phyloP scores from a whole-genome alignment of 805 yeast species.

The Yamadazyma sp. region DNA sequence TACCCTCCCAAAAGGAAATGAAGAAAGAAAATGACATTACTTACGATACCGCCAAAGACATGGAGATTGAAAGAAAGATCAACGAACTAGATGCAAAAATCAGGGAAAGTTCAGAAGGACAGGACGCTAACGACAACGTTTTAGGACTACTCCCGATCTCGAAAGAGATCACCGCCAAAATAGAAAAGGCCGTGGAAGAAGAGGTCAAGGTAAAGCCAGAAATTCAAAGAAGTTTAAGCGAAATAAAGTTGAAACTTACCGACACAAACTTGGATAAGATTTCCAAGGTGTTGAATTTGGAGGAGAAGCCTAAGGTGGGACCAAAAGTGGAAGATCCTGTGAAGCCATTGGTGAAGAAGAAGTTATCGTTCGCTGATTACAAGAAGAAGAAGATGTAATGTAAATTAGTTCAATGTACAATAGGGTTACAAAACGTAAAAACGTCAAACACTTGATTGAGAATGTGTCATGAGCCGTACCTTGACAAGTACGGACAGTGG shows the following conservation, averaged over 20 bases:
- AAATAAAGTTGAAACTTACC: constrained; percentile 12
- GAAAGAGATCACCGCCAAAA: constrained; percentile 8
- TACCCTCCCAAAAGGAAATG: neutral
- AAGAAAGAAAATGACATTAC: neutral
- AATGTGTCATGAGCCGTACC: no score
- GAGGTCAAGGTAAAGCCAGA: constrained; percentile 15
- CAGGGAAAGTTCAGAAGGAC: neutral
- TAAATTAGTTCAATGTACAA: constrained; percentile 1
- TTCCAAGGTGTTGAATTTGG: constrained; percentile 5
- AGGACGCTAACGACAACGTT: neutral
- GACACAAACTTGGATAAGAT: constrained; percentile 11
- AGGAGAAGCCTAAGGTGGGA: constrained; percentile 8
- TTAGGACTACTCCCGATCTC: constrained; percentile 5
- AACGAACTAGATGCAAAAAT: neutral
- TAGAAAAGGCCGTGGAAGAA: constrained; percentile 13
- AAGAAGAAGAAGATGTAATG: constrained; percentile 51
- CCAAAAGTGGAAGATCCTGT: constrained; percentile 10
- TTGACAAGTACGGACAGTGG: no score
- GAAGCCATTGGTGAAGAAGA: constrained; percentile 32
- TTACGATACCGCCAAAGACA: constrained; percentile 1
- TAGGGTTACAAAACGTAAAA: neutral
- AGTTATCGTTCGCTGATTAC: constrained; percentile 74
- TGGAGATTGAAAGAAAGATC: constrained; percentile 1
- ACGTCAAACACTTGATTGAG: no score
- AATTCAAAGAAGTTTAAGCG: constrained; percentile 14